Conservation (phyloP, 768 basidiomycete genomes). For the Kwoniella sp. region DNA sequence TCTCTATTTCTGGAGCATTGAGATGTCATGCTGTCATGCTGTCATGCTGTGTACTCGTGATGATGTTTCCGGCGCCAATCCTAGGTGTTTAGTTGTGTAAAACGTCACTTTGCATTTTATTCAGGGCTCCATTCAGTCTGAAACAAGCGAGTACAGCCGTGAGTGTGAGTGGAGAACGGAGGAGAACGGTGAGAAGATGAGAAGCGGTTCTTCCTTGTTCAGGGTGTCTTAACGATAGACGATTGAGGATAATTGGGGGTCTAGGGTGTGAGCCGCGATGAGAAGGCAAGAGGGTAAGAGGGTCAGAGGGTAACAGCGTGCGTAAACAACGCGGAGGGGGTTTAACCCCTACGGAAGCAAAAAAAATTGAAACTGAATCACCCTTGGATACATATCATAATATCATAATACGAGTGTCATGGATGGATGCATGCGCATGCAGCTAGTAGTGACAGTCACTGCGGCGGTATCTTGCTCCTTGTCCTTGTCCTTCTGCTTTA, state of each 20-base stretch:
- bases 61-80: not conserved
- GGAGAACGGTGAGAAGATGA: not conserved
- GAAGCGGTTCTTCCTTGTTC: not conserved
- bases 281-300: not conserved
- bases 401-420: too few species aligned
- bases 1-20: too few species aligned
- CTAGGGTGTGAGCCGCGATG: not conserved
- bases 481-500: too few species aligned
- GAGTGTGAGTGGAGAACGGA: too few species aligned
- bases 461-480: too few species aligned
- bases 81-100: not conserved
- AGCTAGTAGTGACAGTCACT: not conserved
- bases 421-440: not conserved
- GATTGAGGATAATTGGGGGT: too few species aligned
- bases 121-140: too few species aligned
- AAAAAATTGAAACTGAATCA: not conserved
- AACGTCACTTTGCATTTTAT: not conserved
- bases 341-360: slow-evolving; percentile 1
- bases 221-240: not conserved
- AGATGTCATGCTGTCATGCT: too few species aligned
- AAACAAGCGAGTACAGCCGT: not conserved
- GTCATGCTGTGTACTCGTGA: not conserved
- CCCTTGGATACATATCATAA: not conserved
- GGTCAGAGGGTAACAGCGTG: not conserved
- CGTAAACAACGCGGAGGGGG: not conserved